Percentiles rank a stretch among this genome's conserved stretches.
Evolutionary conservation across 805 yeast genomes (phyloP).

Genomic region (Henningerozyma blattae): DNA sequence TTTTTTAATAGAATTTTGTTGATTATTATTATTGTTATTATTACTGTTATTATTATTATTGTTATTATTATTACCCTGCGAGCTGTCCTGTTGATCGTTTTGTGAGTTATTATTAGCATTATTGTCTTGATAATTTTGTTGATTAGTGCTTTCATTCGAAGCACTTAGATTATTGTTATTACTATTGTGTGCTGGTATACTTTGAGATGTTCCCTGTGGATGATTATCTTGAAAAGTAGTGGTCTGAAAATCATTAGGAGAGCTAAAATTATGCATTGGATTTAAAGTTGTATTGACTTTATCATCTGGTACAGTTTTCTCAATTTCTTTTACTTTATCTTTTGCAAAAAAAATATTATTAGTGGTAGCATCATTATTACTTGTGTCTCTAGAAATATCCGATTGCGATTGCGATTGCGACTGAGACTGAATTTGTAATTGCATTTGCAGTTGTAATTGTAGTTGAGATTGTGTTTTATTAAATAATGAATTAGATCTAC

Average conservation of each 20-base stretch:
- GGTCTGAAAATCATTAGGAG: slow-evolving; percentile 1
- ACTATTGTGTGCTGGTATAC: background rate
- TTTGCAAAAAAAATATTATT: too few species aligned
- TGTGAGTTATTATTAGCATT: slow-evolving; percentile 5
- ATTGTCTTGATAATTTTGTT: slow-evolving; percentile 3
- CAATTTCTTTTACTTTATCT: background rate
- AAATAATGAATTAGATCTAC: background rate
- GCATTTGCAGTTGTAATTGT: background rate
- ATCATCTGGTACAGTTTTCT: background rate
- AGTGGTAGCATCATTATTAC: background rate
- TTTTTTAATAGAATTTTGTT: slow-evolving; percentile 14
- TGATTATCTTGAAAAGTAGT: slow-evolving; percentile 1
- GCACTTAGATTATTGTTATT: slow-evolving; percentile 3
- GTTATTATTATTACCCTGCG: slow-evolving; percentile 6
- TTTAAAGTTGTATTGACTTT: background rate
- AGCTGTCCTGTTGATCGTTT: slow-evolving; percentile 8
- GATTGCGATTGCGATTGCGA: background rate
- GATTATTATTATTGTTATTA: slow-evolving; percentile 13
- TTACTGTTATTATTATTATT: slow-evolving; percentile 10
- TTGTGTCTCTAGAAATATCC: background rate
- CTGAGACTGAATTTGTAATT: background rate
- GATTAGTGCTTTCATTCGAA: slow-evolving; percentile 1
- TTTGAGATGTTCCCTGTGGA: background rate
- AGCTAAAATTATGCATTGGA: background rate
- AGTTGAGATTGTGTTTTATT: background rate